These are phyloP conservation scores for Truncatella angustata DNA, from an alignment of 2,329 filamentous ascomycete genomes.

Conservation along the genomic window DNA sequence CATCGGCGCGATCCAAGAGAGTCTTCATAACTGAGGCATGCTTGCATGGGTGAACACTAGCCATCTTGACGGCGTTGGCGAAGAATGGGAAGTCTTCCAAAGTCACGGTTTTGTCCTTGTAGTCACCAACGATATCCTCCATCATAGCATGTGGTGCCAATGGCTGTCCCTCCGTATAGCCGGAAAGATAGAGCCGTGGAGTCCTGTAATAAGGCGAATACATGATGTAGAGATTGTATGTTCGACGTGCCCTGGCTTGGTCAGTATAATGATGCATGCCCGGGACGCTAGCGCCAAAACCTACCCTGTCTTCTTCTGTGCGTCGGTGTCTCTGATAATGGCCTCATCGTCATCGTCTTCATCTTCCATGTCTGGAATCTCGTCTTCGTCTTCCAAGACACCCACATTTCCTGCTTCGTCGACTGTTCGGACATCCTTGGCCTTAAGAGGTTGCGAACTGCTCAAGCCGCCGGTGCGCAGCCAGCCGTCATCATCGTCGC, in stretches of 20 bases:
- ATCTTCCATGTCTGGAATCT: conserved; percentile 98
- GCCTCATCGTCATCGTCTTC: conserved; percentile 95
- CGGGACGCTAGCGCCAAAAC: conserved; percentile 11
- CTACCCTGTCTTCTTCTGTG: conserved; percentile 46
- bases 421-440: conserved; percentile 79
- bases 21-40: conserved; percentile 98
- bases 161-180: conserved; percentile 80
- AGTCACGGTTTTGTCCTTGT: conserved; percentile 98
- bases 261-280: conserved; percentile 12
- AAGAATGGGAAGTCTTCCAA: conserved; percentile 97
- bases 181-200: conserved; percentile 90
- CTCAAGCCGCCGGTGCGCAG: conserved; percentile 79
- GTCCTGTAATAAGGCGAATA: conserved; percentile 97
- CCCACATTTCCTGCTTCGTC: conserved; percentile 87
- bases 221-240: conserved; percentile 98
- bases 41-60: conserved; percentile 94
- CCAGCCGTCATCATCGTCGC: conserved; percentile 83
- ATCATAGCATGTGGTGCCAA: conserved; percentile 85
- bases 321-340: conserved; percentile 76
- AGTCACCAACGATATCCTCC: conserved; percentile 94
- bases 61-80: conserved; percentile 89
- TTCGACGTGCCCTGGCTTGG: conserved; percentile 69
- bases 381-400: conserved; percentile 71
- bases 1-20: conserved; percentile 90
- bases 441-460: conserved; percentile 73